phyloP scores from a whole-genome alignment of 164 flowering plant species.

The Piper longum region DNA sequence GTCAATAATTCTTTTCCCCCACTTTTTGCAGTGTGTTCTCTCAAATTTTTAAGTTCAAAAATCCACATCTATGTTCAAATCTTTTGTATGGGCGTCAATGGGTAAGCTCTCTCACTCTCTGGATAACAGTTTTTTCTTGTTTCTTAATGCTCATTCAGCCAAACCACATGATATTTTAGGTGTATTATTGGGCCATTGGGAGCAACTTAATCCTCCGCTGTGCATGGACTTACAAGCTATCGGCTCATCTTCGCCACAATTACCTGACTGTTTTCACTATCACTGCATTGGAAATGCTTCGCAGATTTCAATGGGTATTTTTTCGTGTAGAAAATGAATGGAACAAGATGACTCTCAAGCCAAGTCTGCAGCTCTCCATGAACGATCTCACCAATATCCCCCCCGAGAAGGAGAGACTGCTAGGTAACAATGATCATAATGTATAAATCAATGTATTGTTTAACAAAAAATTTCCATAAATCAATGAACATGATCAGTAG shows the following conservation, averaged over 20 bases:
- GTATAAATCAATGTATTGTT: slow-evolving; percentile 19
- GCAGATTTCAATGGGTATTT: slow-evolving; percentile 88
- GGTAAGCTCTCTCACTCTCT: slow-evolving; percentile 30
- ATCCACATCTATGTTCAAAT: slow-evolving; percentile 38
- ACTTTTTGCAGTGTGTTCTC: slow-evolving; percentile 46
- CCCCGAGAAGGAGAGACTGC: slow-evolving; percentile 49
- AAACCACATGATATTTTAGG: slow-evolving; percentile 28
- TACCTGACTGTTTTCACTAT: slow-evolving; percentile 66
- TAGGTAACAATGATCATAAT: slow-evolving; percentile 30
- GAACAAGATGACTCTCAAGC: slow-evolving; percentile 57
- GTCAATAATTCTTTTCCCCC: neutral
- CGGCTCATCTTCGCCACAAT: slow-evolving; percentile 92
- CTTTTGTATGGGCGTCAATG: slow-evolving; percentile 56
- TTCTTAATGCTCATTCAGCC: neutral
- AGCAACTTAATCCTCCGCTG: slow-evolving; percentile 80
- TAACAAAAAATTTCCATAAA: neutral
- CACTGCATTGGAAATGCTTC: slow-evolving; percentile 61
- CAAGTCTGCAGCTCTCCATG: slow-evolving; percentile 35
- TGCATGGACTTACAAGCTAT: slow-evolving; percentile 93
- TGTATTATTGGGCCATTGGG: slow-evolving; percentile 66
- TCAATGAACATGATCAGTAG: no score
- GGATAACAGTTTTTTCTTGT: neutral
- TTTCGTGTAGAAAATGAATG: slow-evolving; percentile 90
- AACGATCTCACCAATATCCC: slow-evolving; percentile 31
- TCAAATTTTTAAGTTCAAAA: slow-evolving; percentile 78